phyloP scores from a whole-genome alignment of 2,329 filamentous ascomycete species.

The Penicillium sp. region DNA sequence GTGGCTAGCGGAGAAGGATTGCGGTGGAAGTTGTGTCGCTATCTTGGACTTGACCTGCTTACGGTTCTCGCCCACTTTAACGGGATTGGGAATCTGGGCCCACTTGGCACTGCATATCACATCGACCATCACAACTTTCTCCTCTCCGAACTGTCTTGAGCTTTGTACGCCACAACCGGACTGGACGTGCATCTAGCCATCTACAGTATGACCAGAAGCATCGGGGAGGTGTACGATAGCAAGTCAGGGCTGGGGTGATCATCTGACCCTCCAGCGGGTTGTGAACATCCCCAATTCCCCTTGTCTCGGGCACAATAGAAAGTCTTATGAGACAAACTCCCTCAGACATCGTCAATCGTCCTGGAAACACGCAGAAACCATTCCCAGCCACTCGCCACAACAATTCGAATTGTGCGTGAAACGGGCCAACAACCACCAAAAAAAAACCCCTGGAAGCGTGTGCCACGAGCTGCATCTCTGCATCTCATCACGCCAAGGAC shows the following conservation, averaged over 20 bases:
- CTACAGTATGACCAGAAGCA: background rate
- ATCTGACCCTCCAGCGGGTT: constrained; percentile 24
- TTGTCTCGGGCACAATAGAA: constrained; percentile 22
- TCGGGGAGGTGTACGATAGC: background rate
- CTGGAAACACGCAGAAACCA: constrained; percentile 5
- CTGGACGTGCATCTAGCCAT: background rate
- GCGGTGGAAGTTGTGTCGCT: background rate
- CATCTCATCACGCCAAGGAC: constrained; percentile 33
- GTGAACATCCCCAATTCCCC: constrained; percentile 11
- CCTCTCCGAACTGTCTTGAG: background rate
- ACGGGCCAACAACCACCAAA: constrained; percentile 7
- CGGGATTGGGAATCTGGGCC: constrained; percentile 9
- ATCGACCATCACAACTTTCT: constrained; percentile 11
- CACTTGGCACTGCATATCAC: constrained; percentile 20
- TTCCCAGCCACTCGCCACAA: constrained; percentile 9
- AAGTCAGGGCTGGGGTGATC: constrained; percentile 21
- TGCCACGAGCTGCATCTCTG: constrained; percentile 29
- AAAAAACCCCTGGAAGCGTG: constrained; percentile 18
- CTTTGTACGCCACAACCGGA: constrained; percentile 6
- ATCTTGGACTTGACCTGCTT: constrained; percentile 4
- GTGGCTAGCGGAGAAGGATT: background rate
- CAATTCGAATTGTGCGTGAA: constrained; percentile 26
- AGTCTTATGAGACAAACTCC: background rate
- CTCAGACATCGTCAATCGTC: background rate
- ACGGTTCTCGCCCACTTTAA: background rate